phyloP scores from a whole-genome alignment of 768 basidiomycete genomes.

The Leucogyrophana mollusca region DNA sequence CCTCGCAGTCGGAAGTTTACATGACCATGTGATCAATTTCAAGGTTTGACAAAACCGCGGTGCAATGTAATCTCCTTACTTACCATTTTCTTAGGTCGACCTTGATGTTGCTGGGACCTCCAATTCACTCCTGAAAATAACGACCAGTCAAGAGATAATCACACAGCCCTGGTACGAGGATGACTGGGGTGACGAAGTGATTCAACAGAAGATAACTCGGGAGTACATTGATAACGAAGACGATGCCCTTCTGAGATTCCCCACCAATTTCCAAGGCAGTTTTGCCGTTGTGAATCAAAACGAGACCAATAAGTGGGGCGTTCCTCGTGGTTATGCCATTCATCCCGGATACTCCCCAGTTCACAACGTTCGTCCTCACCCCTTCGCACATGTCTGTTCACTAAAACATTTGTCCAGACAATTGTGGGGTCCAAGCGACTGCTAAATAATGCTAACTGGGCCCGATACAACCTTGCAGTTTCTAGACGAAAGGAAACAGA shows the following conservation, averaged over 20 bases:
- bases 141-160: constrained; percentile 47
- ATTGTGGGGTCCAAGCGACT: constrained; percentile 60
- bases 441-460: constrained; percentile 64
- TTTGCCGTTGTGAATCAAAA: constrained; percentile 58
- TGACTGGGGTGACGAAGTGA: constrained; percentile 54
- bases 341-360: constrained; percentile 58
- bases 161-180: constrained; percentile 55
- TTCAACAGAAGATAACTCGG: constrained; percentile 51
- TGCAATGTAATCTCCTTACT: background rate
- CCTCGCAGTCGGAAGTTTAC: constrained; percentile 69
- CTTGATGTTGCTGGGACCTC: constrained; percentile 59
- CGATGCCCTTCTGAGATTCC: constrained; percentile 49
- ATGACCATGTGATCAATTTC: constrained; percentile 69
- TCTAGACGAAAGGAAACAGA: constrained; percentile 61
- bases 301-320: constrained; percentile 54
- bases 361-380: constrained; percentile 39
- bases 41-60: constrained; percentile 44
- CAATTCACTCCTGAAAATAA: constrained; percentile 56
- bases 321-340: constrained; percentile 56
- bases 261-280: constrained; percentile 53
- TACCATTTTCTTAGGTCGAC: constrained; percentile 45
- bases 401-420: constrained; percentile 33
- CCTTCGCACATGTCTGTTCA: background rate
- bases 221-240: constrained; percentile 51
- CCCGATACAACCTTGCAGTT: constrained; percentile 59